phyloP scores from a whole-genome alignment of 345 rosid genomes.

The Eucalyptus curtisii region DNA sequence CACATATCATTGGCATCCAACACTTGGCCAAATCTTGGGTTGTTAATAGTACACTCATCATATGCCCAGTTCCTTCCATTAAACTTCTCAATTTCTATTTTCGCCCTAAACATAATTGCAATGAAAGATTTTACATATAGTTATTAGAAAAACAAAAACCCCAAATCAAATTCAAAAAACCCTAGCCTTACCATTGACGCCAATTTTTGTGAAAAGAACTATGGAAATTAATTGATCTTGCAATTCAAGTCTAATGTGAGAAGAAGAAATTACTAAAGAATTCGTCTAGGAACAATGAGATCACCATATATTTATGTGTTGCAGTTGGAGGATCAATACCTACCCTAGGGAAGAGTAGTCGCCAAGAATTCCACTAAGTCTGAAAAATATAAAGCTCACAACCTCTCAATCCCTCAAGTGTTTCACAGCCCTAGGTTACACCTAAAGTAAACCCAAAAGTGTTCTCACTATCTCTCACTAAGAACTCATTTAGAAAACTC shows the following conservation, averaged over 20 bases:
- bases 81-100: not conserved
- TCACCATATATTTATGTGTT: not conserved
- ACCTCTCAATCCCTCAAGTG: not conserved
- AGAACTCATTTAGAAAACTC: not conserved
- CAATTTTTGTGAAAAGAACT: not conserved
- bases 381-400: not conserved
- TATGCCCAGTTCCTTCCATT: not conserved
- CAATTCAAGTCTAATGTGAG: not conserved
- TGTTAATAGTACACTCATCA: not conserved
- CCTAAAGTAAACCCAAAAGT: not conserved
- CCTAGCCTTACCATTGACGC: not conserved
- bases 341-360: fast-evolving
- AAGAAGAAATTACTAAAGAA: not conserved
- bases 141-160: not conserved
- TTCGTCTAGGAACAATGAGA: not conserved
- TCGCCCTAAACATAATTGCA: fast-evolving
- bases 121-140: not conserved
- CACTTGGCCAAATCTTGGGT: not conserved
- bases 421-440: not conserved
- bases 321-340: not conserved
- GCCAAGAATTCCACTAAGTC: not conserved
- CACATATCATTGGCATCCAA: not conserved
- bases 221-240: not conserved
- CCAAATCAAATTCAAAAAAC: not conserved
- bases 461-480: not conserved